phyloP scores from a whole-genome alignment of 768 basidiomycete species.

The Cubamyces sp. region DNA sequence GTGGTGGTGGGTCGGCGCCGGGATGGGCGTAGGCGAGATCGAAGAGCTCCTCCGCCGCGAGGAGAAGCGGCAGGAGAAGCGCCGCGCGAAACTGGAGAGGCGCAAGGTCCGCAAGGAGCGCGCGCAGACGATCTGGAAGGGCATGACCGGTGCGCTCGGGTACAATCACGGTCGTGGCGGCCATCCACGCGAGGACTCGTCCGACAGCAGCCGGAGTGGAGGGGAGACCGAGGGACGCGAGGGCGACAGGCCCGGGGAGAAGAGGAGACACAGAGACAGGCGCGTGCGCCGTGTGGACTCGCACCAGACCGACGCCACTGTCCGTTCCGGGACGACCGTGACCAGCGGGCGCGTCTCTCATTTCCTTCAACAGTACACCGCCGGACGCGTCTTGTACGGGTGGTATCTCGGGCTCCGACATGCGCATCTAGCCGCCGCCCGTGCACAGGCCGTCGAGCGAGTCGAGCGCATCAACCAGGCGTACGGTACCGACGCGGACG shows the following conservation, averaged over 20 bases:
- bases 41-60: conserved; percentile 59
- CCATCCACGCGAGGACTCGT: conserved; percentile 13
- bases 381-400: conserved; percentile 43
- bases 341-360: conserved; percentile 14
- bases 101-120: conserved; percentile 53
- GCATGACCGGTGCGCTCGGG: conserved; percentile 55
- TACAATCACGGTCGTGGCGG: neutral
- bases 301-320: conserved; percentile 8
- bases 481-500: conserved; percentile 44
- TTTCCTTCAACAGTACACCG: conserved; percentile 17
- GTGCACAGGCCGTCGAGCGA: conserved; percentile 70
- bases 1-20: conserved; percentile 99
- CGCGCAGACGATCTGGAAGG: conserved; percentile 61
- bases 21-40: conserved; percentile 76
- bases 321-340: conserved; percentile 3
- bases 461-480: conserved; percentile 68
- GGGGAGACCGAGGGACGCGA: neutral
- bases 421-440: conserved; percentile 73
- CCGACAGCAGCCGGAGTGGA: conserved; percentile 15
- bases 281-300: neutral
- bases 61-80: conserved; percentile 57
- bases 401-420: conserved; percentile 66
- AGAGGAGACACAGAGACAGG: neutral
- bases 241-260: neutral
- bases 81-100: conserved; percentile 49